phyloP scores from a whole-genome alignment of 139 green algal genomes.

The Tetradesmus lagerheimii region DNA sequence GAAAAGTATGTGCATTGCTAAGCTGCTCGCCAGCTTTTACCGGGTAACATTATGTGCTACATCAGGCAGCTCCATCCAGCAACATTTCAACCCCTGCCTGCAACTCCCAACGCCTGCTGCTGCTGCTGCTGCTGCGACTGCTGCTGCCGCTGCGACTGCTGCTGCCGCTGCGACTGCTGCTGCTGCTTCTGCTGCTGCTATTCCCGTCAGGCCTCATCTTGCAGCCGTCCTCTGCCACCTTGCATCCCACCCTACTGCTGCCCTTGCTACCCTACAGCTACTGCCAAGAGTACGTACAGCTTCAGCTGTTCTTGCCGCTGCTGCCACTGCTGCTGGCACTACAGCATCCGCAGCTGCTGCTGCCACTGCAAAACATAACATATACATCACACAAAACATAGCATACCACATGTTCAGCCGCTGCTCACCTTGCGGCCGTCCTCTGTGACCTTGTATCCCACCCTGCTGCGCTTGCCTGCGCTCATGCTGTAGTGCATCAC shows the following conservation, averaged over 20 bases:
- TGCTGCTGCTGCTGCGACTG: neutral
- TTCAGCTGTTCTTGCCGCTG: neutral
- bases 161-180: neutral
- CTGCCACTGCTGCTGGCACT: too few relatives aligned
- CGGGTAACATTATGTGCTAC: too few relatives aligned
- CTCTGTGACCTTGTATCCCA: slow-evolving; percentile 80
- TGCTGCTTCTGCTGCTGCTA: neutral
- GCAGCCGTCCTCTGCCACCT: too few relatives aligned
- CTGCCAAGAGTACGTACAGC: too few relatives aligned
- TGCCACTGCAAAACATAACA: neutral
- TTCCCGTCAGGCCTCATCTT: too few relatives aligned
- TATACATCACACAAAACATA: neutral
- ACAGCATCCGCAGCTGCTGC: too few relatives aligned
- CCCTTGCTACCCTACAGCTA: neutral
- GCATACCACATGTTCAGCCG: neutral
- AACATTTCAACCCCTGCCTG: neutral
- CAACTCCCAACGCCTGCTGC: neutral
- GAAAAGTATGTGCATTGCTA: too few relatives aligned
- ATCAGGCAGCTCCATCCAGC: too few relatives aligned
- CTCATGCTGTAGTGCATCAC: slow-evolving; percentile 92
- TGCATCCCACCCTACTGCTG: slow-evolving; percentile 70
- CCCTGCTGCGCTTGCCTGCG: slow-evolving; percentile 60
- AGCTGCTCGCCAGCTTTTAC: too few relatives aligned
- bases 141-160: too few relatives aligned
- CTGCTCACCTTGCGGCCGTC: slow-evolving; percentile 41